Conservation (phyloP, 306 rosid genomes). For the Morella rubra region DNA sequence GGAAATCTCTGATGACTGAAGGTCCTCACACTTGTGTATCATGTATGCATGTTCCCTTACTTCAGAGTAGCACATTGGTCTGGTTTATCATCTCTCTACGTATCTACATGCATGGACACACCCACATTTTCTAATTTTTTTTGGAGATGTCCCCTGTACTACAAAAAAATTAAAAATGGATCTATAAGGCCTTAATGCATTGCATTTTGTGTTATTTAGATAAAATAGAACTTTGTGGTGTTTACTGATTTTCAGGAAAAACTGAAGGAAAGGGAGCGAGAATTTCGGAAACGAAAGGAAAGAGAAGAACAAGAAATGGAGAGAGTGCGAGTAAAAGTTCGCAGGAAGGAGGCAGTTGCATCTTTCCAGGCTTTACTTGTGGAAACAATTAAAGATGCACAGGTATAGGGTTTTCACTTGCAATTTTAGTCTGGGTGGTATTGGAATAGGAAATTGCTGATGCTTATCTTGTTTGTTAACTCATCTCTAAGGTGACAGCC, state of each 20-base stretch:
- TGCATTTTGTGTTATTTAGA: constrained; percentile 9
- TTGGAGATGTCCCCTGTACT: not conserved
- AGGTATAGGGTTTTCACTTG: constrained; percentile 45
- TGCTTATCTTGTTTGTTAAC: not conserved
- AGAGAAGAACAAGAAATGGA: constrained; percentile 99
- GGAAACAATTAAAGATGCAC: constrained; percentile 87
- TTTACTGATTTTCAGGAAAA: constrained; percentile 63
- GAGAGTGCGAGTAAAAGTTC: constrained; percentile 78
- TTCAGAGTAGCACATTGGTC: not conserved
- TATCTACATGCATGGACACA: not conserved
- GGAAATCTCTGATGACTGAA: not conserved
- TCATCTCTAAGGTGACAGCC: not conserved
- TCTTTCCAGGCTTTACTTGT: constrained; percentile 94
- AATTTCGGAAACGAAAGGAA: constrained; percentile 89
- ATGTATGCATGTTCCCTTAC: not conserved
- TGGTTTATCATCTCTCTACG: not conserved
- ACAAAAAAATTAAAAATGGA: not conserved
- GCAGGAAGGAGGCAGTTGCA: constrained; percentile 83
- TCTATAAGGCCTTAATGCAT: not conserved
- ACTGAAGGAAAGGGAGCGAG: constrained; percentile 91
- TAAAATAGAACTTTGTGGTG: constrained; percentile 10
- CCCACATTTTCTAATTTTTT: not conserved
- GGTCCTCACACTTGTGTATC: not conserved
- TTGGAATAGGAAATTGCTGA: not conserved
- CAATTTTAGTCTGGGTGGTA: not conserved